Conservation (phyloP, 345 rosid genomes). For the Sapria himalayana region DNA sequence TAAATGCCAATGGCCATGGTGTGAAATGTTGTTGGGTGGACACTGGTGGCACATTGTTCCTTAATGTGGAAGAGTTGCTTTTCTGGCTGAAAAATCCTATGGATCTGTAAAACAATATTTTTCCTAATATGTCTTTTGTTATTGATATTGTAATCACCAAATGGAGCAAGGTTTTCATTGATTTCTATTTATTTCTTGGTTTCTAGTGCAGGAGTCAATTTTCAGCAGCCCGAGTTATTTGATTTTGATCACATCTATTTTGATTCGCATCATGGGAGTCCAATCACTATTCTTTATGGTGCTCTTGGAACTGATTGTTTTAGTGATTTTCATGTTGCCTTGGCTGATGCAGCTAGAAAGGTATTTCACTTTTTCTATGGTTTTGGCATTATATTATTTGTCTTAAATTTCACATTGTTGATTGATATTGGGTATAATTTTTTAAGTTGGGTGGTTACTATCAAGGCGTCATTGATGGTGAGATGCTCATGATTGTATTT, state of each 20-base stretch:
- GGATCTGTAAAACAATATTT: constrained; percentile 36
- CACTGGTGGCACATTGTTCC: constrained; percentile 56
- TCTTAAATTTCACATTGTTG: no score
- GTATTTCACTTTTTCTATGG: constrained; percentile 12
- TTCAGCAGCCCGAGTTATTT: constrained; percentile 66
- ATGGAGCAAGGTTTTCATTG: constrained; percentile 2
- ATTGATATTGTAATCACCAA: not conserved
- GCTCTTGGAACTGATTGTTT: constrained; percentile 87
- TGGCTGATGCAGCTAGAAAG: constrained; percentile 59
- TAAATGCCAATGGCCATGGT: constrained; percentile 27
- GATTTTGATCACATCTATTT: constrained; percentile 69
- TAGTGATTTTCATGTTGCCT: constrained; percentile 42
- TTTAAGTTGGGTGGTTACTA: no score
- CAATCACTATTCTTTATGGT: constrained; percentile 65
- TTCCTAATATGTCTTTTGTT: no score
- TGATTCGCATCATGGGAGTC: constrained; percentile 35
- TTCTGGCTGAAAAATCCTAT: constrained; percentile 34
- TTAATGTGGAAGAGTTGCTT: constrained; percentile 40
- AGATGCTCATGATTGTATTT: no score
- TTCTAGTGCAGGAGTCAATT: constrained; percentile 32
- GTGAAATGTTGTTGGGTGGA: constrained; percentile 93
- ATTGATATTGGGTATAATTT: no score
- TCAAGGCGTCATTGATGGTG: no score
- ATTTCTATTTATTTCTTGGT: constrained; percentile 10
- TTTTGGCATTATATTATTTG: not conserved